Conservation (phyloP, 2,329 filamentous ascomycete genomes). For the Arachnomyces sp. region DNA sequence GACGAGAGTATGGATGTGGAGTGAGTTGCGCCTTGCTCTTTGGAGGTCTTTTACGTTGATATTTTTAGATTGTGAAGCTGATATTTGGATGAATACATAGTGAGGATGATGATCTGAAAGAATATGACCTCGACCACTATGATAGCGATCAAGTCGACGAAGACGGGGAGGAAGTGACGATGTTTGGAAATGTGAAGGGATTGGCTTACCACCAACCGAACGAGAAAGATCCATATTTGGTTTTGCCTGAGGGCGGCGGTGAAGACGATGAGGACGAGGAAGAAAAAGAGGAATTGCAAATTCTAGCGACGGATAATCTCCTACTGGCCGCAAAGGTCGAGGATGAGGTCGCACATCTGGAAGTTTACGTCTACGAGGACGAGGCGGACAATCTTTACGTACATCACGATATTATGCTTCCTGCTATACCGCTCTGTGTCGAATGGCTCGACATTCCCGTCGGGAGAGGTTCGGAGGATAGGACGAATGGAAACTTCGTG, state of each 20-base stretch:
- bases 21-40: constrained; percentile 9
- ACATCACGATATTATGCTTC: constrained; percentile 98
- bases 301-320: constrained; percentile 86
- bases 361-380: constrained; percentile 97
- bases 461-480: constrained; percentile 58
- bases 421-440: constrained; percentile 86
- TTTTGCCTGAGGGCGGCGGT: constrained; percentile 60
- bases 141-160: constrained; percentile 72
- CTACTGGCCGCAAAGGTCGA: constrained; percentile 89
- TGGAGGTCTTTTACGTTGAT: neutral
- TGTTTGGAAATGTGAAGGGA: constrained; percentile 93
- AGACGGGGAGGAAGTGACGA: constrained; percentile 64
- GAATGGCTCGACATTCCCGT: constrained; percentile 96
- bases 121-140: constrained; percentile 95
- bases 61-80: neutral
- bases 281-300: constrained; percentile 87
- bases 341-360: constrained; percentile 91
- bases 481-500: constrained; percentile 77
- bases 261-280: constrained; percentile 70
- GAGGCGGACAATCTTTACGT: constrained; percentile 94
- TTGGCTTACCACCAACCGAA: constrained; percentile 91
- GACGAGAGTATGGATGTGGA: constrained; percentile 12
- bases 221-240: constrained; percentile 94
- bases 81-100: constrained; percentile 16
- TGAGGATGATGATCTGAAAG: constrained; percentile 74